Base-by-base conservation (phyloP, 768 basidiomycete species). In the Suillus spraguei region DNA sequence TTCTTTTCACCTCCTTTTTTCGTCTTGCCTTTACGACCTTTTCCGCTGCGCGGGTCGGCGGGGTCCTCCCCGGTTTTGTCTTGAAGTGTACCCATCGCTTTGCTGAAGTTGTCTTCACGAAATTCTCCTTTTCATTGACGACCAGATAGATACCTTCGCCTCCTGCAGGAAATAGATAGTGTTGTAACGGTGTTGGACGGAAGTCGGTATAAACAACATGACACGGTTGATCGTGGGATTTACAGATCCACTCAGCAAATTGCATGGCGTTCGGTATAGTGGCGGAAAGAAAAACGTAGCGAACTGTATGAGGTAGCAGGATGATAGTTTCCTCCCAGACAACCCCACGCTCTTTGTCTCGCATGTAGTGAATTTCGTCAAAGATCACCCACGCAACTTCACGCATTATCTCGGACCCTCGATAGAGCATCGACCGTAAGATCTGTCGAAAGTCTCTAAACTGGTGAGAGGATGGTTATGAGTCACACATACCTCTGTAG, bases 381-480 rank as follows among this genome's bases (percentile, higher is more conserved):
- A 99, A 99, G 67, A 99, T 87, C 62, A 99, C 97, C 97, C 97
- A 99, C 1, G 96, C 95, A n/a, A 99, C 97, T 80, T 99, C 97
- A 62, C 97, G 92, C 92, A 99, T 96, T 68, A 99, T 91, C 79
- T 99, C 97, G 4, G 95, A 98, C 44, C 97, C 97, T 60, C 97
- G 90, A 73, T 99, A 99, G 33, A 99, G 80, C 97, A 99, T 99
- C 5, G 96, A 98, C 22, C 97, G 89, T 59, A 99, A 76, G 88
- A 99, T 99, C 95, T 99, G 66, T 35, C 24, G 14, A 63, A 35
- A 58, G 54, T 28, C 16, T 28, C 32, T 24, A 38, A 8, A 16
- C 38, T 14, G 28, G 41, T 67, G 32, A 59, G 38, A 50, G 33
- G 17, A 22, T 36, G 33, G 41, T 8, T 52, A 11, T 6, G 10